A percentile compares a stretch with the other conserved stretches of the same genome.
These are phyloP conservation scores for Penicillium lividum DNA, from an alignment of 495 filamentous ascomycete species.

Conservation along the genomic window DNA sequence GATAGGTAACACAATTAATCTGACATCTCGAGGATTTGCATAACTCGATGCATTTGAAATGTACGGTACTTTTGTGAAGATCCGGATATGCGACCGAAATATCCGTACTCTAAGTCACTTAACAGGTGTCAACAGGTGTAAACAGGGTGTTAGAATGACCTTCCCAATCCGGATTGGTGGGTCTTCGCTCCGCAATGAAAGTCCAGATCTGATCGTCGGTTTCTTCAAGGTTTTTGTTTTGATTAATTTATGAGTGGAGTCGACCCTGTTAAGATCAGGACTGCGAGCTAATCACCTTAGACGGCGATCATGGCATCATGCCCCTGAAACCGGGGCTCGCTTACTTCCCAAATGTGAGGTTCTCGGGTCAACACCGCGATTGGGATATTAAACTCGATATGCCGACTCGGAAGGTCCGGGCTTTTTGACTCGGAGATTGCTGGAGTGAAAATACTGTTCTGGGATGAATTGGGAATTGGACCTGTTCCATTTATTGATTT, in stretches of 20 bases:
- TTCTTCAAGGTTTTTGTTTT: neutral
- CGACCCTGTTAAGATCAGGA: conserved; percentile 8
- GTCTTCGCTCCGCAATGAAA: neutral
- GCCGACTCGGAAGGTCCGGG: neutral
- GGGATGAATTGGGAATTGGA: conserved; percentile 7
- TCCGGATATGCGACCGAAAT: no score
- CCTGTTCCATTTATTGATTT: conserved; percentile 5
- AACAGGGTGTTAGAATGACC: neutral
- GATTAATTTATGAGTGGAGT: neutral
- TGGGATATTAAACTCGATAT: neutral
- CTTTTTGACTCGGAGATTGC: neutral
- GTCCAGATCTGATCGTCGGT: neutral
- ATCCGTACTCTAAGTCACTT: neutral
- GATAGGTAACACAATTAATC: neutral
- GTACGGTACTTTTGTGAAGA: neutral
- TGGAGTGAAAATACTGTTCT: neutral
- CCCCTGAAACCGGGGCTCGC: neutral
- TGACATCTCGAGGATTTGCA: neutral
- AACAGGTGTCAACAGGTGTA: neutral
- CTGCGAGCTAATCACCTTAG: conserved; percentile 1
- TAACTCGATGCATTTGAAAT: neutral
- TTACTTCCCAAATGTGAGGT: neutral
- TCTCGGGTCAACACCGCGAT: neutral
- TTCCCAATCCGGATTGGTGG: neutral
- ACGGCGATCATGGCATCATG: conserved; percentile 13